Evolutionary conservation across 805 yeast species (phyloP).

Genomic region (Teunomyces kruisii): DNA sequence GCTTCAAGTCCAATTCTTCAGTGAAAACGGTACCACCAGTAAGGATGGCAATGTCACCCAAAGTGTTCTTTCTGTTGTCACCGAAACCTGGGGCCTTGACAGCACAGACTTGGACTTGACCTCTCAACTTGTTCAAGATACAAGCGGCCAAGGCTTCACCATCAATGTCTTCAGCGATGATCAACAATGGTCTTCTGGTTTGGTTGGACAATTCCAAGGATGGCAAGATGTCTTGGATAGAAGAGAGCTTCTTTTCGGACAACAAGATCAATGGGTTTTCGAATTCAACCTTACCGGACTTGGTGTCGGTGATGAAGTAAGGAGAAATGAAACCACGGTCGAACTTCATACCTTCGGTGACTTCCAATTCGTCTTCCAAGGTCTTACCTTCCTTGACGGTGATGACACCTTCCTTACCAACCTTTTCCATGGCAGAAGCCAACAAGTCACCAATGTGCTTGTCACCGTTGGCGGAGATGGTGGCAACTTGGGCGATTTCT

Average conservation of each 20-base stretch:
- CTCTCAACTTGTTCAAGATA: constrained; percentile 93
- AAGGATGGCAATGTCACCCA: constrained; percentile 92
- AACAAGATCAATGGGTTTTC: constrained; percentile 88
- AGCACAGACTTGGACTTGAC: constrained; percentile 96
- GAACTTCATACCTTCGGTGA: constrained; percentile 96
- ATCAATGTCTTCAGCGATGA: constrained; percentile 93
- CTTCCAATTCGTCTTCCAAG: constrained; percentile 92
- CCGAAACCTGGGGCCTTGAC: constrained; percentile 99
- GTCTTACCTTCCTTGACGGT: constrained; percentile 98
- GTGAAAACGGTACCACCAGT: constrained; percentile 92
- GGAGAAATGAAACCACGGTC: constrained; percentile 98
- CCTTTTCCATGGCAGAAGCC: constrained; percentile 97
- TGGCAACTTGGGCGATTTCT: constrained; percentile 97
- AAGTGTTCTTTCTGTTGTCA: constrained; percentile 94
- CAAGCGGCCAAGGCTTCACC: constrained; percentile 99
- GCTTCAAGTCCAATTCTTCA: constrained; percentile 93
- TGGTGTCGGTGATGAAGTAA: constrained; percentile 92
- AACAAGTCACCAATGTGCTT: constrained; percentile 84
- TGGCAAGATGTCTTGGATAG: constrained; percentile 89
- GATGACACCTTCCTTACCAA: constrained; percentile 98
- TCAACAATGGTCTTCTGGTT: constrained; percentile 87
- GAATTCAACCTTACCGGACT: constrained; percentile 89
- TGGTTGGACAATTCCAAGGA: constrained; percentile 91
- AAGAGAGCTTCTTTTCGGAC: constrained; percentile 88
- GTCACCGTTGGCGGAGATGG: constrained; percentile 97